Base-by-base conservation (phyloP, 352 stramenopile genomes). In the Phytophthora sp. region DNA sequence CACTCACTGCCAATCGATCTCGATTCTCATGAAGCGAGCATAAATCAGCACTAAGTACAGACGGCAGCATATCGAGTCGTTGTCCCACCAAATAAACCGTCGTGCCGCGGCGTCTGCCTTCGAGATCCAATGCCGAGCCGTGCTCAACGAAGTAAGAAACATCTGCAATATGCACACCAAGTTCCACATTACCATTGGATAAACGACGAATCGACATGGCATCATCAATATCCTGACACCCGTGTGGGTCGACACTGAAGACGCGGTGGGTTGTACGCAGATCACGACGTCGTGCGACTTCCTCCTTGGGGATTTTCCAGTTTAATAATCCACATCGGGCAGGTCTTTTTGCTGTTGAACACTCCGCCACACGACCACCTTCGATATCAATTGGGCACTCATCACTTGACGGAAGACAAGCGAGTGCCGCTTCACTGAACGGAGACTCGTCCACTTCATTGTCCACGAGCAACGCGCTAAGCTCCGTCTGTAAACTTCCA, bases 101-200 rank as follows among this genome's bases (percentile, higher is more conserved):
- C 23, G 97, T 99, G 1, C 73, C 83, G n/a, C 88, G 86, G 30
- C 68, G 79, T 18, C 84, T 82, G 2, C 88, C 93, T 79, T 99
- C 98, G 21, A 96, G 76, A 75, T 99, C 98, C 20, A 99, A 89
- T 1, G 96, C 84, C 21, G 88, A 98, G n/a, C 88, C 96, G 50
- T 98, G 86, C 35, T 93, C 66, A 4, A 99, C 97, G 69, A 99
- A 99, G 76, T 99, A 97, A 36, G 97, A 99, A 2, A 99, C 98
- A 74, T 99, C 98, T 0, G 98, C 98, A 74, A 99, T 99, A 66
- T 99, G 98, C 5, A 99, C 97, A 3, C 97, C 97, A 4, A 99
- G 80, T 58, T 99, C 89, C 16, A 96, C 53, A 58, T 93, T 91
- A 8, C 88, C 90, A 47, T 96, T 95, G 3, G 82, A 61, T 29